Evolutionary conservation across 2,329 filamentous ascomycete genomes (phyloP), one percentile per base, ranked within the genome.

Genomic region (Sclerotinia borealis): DNA sequence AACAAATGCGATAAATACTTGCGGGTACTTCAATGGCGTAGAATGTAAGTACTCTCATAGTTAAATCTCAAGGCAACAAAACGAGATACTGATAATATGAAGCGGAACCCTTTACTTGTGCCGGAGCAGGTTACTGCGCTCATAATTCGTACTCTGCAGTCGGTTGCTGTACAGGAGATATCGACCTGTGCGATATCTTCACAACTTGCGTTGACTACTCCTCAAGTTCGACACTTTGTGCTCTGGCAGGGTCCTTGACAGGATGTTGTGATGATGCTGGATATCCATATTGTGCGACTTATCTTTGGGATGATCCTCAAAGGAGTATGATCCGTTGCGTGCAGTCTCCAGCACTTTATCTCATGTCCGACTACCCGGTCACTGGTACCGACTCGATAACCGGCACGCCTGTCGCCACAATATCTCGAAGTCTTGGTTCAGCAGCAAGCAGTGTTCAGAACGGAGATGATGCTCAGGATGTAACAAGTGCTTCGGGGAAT

Each of bases 251-350:
- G 15, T 43, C 27, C 4, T 25, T 58, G 4, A 45, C 39, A 36
- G 39, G 39, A 34, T 58, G 54, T 15, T 58, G 39, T 9, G 19
- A 58, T 10, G 5, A 58, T 58, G n/a, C 54, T n/a, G 29, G 29
- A 8, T 45, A 17, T 15, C 41, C 39, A 25, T 34, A 58, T 19
- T 45, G 39, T 25, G 54, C 54, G 41, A 47, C 27, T 34, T 45
- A 25, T 34, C 39, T 45, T 15, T 58, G 54, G 54, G 34, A 36
- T 9, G 25, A 34, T 25, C 54, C 39, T 31, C 54, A 58, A 34
- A 58, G 54, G 36, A 58, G 54, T n/a, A 58, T 45, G 39, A 34
- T 36, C 17, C 54, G 54, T 10, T 58, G 54, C 7, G 39, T 58
- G 22, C 27, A 43, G 5, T 34, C 19, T 25, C 39, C 39, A n/a